phyloP scores from a whole-genome alignment of 2,329 filamentous ascomycete genomes.

The Leptographium flavum region DNA sequence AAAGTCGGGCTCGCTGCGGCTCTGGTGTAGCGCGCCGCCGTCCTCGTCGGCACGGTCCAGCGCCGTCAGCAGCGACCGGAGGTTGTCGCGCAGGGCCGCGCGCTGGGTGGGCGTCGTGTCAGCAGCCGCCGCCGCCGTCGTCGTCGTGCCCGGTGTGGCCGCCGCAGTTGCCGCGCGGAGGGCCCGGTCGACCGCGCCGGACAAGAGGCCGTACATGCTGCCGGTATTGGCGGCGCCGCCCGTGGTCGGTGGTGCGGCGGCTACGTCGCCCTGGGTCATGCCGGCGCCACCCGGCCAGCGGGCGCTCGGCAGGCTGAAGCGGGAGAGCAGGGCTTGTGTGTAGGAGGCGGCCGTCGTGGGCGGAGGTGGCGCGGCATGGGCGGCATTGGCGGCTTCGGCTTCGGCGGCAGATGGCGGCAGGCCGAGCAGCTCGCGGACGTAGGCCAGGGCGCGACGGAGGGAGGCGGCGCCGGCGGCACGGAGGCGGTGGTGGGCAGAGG shows the following conservation, averaged over 20 bases:
- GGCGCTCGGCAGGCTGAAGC: conserved; percentile 70
- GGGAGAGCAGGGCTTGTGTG: conserved; percentile 66
- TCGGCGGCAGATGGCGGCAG: conserved; percentile 49
- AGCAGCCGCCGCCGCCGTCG: conserved; percentile 50
- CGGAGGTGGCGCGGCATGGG: conserved; percentile 14
- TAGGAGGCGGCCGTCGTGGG: conserved; percentile 39
- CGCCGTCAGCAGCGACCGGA: conserved; percentile 60
- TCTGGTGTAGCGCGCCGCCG: conserved; percentile 55
- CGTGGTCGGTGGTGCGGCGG: not conserved
- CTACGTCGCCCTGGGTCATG: not conserved
- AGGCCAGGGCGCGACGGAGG: conserved; percentile 46
- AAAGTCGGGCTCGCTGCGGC: conserved; percentile 76
- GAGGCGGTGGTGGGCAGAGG: conserved; percentile 62
- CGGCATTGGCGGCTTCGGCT: conserved; percentile 20
- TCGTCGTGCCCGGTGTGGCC: conserved; percentile 19
- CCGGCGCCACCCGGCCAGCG: conserved; percentile 30
- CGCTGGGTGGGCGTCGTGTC: conserved; percentile 66
- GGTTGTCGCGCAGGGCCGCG: conserved; percentile 63
- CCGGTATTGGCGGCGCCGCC: conserved; percentile 11
- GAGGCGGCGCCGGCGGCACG: conserved; percentile 63
- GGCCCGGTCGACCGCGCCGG: conserved; percentile 54
- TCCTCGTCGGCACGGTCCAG: conserved; percentile 41
- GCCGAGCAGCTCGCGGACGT: conserved; percentile 43
- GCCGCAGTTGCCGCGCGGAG: conserved; percentile 12
- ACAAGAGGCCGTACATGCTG: conserved; percentile 68